These are phyloP conservation scores for Excoecaria cochinchinensis DNA, from an alignment of 345 rosid genomes.

Conservation along the genomic window DNA sequence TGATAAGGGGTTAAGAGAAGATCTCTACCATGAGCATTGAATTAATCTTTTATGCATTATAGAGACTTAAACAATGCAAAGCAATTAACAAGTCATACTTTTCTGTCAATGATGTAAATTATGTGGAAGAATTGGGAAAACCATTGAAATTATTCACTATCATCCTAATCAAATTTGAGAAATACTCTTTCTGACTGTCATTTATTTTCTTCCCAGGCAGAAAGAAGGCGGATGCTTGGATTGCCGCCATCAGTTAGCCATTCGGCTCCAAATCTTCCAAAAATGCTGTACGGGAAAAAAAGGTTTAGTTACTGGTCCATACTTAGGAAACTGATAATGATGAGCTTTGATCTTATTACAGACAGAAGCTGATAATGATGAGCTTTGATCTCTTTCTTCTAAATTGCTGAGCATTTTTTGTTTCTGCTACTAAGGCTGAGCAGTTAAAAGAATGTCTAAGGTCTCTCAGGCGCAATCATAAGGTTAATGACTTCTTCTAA, in stretches of 20 bases:
- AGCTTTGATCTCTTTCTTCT: conserved; percentile 13
- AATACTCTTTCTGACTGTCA: background rate
- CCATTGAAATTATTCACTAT: background rate
- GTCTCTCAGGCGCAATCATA: conserved; percentile 57
- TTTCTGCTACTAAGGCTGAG: conserved; percentile 39
- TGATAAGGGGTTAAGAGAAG: conserved; percentile 36
- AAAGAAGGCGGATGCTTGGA: conserved; percentile 58
- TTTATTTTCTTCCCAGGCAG: conserved; percentile 35
- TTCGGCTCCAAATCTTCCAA: conserved; percentile 18
- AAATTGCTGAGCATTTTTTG: conserved; percentile 35
- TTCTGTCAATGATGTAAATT: background rate
- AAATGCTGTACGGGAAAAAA: conserved; percentile 20
- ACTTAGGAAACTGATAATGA: conserved; percentile 3
- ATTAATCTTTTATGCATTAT: background rate
- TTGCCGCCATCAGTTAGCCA: conserved; percentile 27
- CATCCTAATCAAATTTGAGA: background rate
- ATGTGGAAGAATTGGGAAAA: background rate
- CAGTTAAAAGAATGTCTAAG: conserved; percentile 65
- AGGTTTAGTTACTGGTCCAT: conserved; percentile 25
- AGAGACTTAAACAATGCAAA: background rate
- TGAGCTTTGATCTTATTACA: background rate
- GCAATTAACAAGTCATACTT: background rate
- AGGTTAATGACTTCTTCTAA: conserved; percentile 32
- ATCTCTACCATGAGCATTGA: background rate
- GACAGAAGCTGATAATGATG: conserved; percentile 9